phyloP scores from a whole-genome alignment of 2,329 filamentous ascomycete species.

The Pseudopithomyces chartarum region DNA sequence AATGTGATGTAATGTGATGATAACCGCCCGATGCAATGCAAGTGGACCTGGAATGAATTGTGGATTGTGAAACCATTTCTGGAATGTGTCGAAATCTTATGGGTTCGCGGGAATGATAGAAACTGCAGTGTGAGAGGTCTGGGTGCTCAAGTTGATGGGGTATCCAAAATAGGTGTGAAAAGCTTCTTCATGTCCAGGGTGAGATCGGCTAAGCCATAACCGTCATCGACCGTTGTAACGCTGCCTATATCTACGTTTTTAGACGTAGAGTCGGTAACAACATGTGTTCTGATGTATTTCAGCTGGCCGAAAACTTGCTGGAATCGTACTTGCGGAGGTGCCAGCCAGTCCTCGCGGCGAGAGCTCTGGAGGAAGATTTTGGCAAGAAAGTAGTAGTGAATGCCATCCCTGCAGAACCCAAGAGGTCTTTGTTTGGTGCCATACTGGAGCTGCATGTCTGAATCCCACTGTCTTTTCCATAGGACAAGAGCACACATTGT shows the following conservation, averaged over 20 bases:
- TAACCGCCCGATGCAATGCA: slow-evolving; percentile 15
- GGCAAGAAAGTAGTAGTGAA: slow-evolving; percentile 76
- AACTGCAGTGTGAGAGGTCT: background rate
- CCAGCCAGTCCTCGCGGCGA: slow-evolving; percentile 57
- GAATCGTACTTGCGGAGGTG: slow-evolving; percentile 64
- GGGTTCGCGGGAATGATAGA: background rate
- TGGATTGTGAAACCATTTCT: slow-evolving; percentile 1
- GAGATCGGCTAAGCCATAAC: slow-evolving; percentile 67
- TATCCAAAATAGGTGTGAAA: slow-evolving; percentile 61
- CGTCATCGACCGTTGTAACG: slow-evolving; percentile 69
- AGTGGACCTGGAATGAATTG: slow-evolving; percentile 5
- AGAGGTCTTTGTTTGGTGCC: slow-evolving; percentile 64
- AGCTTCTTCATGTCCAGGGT: slow-evolving; percentile 74
- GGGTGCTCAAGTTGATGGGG: slow-evolving; percentile 4
- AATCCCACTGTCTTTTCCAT: slow-evolving; percentile 75
- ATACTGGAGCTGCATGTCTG: slow-evolving; percentile 71
- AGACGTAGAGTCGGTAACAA: slow-evolving; percentile 66
- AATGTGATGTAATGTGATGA: slow-evolving; percentile 5
- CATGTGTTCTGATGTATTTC: slow-evolving; percentile 65
- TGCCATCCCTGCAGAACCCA: slow-evolving; percentile 72
- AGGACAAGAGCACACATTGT: slow-evolving; percentile 65
- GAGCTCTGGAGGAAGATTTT: slow-evolving; percentile 68
- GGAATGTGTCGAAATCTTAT: background rate
- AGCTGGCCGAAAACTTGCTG: slow-evolving; percentile 64
- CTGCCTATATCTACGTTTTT: slow-evolving; percentile 71